Percentiles rank a stretch among this genome's conserved stretches.
Evolutionary conservation across 495 filamentous ascomycete species (phyloP).

Genomic region (Tuber umbilicatum): DNA sequence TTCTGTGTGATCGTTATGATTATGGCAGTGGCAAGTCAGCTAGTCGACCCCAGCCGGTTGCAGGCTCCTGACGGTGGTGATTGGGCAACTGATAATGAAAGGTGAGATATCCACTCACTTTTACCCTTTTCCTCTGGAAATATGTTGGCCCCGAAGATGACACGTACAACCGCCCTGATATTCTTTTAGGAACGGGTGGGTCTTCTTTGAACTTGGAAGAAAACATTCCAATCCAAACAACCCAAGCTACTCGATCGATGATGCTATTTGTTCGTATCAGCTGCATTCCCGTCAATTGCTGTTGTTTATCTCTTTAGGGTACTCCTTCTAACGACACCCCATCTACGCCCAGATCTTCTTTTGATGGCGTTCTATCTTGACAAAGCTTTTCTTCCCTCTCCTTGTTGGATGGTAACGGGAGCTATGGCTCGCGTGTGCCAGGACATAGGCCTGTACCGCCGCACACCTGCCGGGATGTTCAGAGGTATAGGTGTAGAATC

Average conservation of each 20-base stretch:
- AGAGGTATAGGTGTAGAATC: constrained; percentile 28
- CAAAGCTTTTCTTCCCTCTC: constrained; percentile 40
- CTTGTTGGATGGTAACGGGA: constrained; percentile 40
- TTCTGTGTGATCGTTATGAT: constrained; percentile 40
- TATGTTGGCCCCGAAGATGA: background rate
- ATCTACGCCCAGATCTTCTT: constrained; percentile 28
- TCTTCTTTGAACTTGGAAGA: constrained; percentile 37
- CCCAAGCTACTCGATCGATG: constrained; percentile 38
- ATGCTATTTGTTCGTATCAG: constrained; percentile 34
- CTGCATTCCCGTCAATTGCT: background rate
- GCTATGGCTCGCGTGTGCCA: constrained; percentile 40
- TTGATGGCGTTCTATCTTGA: constrained; percentile 41
- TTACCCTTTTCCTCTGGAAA: background rate
- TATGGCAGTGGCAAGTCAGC: constrained; percentile 37
- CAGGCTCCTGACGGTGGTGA: constrained; percentile 29
- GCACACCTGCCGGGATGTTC: constrained; percentile 28
- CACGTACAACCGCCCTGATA: constrained; percentile 4
- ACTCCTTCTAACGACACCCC: constrained; percentile 12
- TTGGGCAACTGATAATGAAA: constrained; percentile 29
- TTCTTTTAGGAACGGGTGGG: constrained; percentile 37
- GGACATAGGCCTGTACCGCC: constrained; percentile 37
- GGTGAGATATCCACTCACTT: constrained; percentile 17
- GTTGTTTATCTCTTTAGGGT: background rate
- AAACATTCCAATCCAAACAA: constrained; percentile 40
- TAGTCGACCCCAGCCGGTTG: constrained; percentile 30